phyloP scores from a whole-genome alignment of 257 asterid species.

The Rehmannia glutinosa region DNA sequence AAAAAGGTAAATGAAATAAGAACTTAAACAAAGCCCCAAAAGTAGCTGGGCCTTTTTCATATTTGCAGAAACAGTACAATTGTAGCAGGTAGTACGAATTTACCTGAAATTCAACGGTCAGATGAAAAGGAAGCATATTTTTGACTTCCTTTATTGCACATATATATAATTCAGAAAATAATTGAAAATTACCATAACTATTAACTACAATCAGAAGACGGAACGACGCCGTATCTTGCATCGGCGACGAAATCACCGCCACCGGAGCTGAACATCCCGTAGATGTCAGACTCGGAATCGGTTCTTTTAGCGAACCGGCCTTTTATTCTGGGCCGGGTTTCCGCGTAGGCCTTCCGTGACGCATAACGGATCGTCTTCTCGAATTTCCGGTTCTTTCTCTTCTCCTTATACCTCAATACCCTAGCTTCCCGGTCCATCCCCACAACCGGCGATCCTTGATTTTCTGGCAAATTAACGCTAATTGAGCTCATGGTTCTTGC shows the following conservation, averaged over 20 bases:
- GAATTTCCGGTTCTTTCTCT: slow-evolving; percentile 63
- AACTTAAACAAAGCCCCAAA: too few relatives aligned
- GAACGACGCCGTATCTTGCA: slow-evolving; percentile 44
- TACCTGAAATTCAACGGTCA: too few relatives aligned
- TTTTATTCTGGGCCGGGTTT: slow-evolving; percentile 70
- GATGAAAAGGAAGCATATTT: too few relatives aligned
- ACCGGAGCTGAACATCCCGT: slow-evolving; percentile 25
- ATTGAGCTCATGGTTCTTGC: not conserved
- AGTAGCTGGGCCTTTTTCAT: too few relatives aligned
- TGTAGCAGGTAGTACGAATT: too few relatives aligned
- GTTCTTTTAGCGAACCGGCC: slow-evolving; percentile 69
- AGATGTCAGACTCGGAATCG: slow-evolving; percentile 33
- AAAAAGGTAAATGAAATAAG: too few relatives aligned
- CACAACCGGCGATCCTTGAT: too few relatives aligned
- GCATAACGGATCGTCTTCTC: slow-evolving; percentile 78
- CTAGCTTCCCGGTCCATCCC: slow-evolving; percentile 72
- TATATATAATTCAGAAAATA: too few relatives aligned
- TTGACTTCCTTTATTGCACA: too few relatives aligned
- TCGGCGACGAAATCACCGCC: slow-evolving; percentile 26
- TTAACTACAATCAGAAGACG: slow-evolving; percentile 28
- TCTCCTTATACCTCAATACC: slow-evolving; percentile 74
- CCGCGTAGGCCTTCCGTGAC: slow-evolving; percentile 79
- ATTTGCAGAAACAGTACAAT: too few relatives aligned
- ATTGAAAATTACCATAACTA: not conserved
- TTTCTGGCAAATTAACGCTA: too few relatives aligned